Evolutionary conservation across 2,329 filamentous ascomycete species (phyloP), one percentile per base, ranked within the genome.

Genomic region (Diaporthe vexans): DNA sequence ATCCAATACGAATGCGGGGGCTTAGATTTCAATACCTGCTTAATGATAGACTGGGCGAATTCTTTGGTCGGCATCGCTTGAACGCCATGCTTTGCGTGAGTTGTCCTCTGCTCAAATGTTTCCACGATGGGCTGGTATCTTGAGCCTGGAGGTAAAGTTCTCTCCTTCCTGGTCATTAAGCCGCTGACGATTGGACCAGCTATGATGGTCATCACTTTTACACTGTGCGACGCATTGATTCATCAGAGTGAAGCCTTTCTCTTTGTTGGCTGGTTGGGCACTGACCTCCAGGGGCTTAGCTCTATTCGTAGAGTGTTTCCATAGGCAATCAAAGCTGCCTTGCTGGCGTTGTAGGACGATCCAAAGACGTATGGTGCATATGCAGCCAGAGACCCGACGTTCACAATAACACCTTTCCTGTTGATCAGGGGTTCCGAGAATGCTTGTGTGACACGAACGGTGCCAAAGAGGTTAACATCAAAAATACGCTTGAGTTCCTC

Each of bases 291-390:
- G 8, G 56, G 56, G 33, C 56, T 58, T 10, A 58, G 9, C 33
- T 58, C 56, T 58, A 58, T 58, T 15, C 56, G 19, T 26, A 58
- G 24, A n/a, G 56, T 58, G 13, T 58, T 58, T 21, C 56, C 56
- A 15, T 13, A 58, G 7, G 56, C 56, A 37, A 58, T 26, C 56
- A 58, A 58, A 58, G 56, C 56, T 35, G 56, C 56, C 33, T 58
- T 58, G 33, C 56, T 58, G 4, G 56, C 29, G 24, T 58, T 58
- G 21, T 58, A 58, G 19, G 56, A 58, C 9, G 56, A 58, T 37
- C 56, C 56, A 37, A 58, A 58, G 29, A 58, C 56, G 19, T 58
- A 58, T 58, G 56, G 56, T n/a, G 56, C 56, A 37, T 58, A 58
- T 11, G 56, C 56, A n/a, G 56, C 56, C 56, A 58, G 56, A 21